Base-by-base conservation (phyloP, 192 early-diverging fungal species). In the Entomortierella beljakovae region DNA sequence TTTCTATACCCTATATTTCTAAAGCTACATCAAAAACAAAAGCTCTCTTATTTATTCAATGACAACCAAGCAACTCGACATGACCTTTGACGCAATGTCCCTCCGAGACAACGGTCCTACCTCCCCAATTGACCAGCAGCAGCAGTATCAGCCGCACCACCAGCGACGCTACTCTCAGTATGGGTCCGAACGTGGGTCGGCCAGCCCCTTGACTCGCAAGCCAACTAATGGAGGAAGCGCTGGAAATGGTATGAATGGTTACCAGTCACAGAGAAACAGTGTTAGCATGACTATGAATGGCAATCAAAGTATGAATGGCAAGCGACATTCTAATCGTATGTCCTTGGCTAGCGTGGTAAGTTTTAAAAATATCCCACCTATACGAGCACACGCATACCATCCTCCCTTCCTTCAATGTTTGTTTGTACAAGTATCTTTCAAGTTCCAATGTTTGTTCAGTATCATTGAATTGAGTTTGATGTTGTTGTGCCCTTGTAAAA, bases 51-150 rank as follows among this genome's bases (percentile, higher is more conserved):
- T 48, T 60, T n/a, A 15, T 34, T 50, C 55, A 25, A 79, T 79
- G 75, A 70, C 75, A 13, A 64, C 67, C 68, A 79, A 79, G 34
- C 67, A 68, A 48, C 75, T 79, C 49, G 75, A 79, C 57, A 79
- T 79, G 75, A 64, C 67, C 57, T 79, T 79, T 60, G 75, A 79
- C 35, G 61, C 75, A 53, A 55, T 79, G 67, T 64, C 66, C 31
- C 65, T 79, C 42, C 61, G 75, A 10, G 75, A 79, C 62, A 79
- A 57, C n/a, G 75, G 75, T 20, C 67, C 67, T 33, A 43, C 61
- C 25, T 70, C 75, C 20, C 75, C 75, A 10, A 60, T 79, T 6
- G 75, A 79, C 62, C 61, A 57, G 22, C 74, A 79, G 20, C 65
- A 76, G 20, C 60, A 49, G 29, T 40, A 29, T 34, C 34, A 71